Base-by-base conservation (phyloP, 352 stramenopile genomes). In the Thraustotheca clavata region DNA sequence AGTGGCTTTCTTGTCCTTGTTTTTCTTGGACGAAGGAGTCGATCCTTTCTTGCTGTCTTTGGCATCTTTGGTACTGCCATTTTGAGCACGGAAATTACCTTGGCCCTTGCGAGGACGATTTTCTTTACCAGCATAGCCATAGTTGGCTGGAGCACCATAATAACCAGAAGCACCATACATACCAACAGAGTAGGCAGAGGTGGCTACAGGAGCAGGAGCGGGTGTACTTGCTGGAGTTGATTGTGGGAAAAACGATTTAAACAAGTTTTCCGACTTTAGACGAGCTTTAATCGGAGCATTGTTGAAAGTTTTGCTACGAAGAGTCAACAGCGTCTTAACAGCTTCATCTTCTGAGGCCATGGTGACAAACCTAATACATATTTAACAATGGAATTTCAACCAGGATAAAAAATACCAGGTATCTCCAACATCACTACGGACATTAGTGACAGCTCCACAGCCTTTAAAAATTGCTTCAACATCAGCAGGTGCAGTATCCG, bases 181-280 rank as follows among this genome's bases (percentile, higher is more conserved):
- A 38, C 48, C 63, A 50, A 66, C 39, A 4, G 62, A 24, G 9
- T 65, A 38, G 32, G 40, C 50, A 34, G 60, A 35, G 18, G 48
- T 67, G 47, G 60, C 12, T 11, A 22, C 29, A 41, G n/a, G 71
- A 70, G 27, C 79, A 75, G 22, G 20, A 27, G 39, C 27, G 16
- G 41, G 31, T 4, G 4, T 4, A 24, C 20, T 11, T 2, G 35
- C 6, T 7, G 61, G 38, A 29, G 47, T 66, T 60, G 12, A 34
- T 27, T 84, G 79, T 43, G 89, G 88, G 73, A 85, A 96, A 69
- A 96, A 96, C 18, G 89, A 94, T 69, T 92, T 87, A 62, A 97
- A 80, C 67, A 96, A 67, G 71, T 95, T 96, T 75, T 97, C 89
- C 34, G 87, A 94, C 78, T 97, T 97, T 36, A 97, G 73, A 39